Base-by-base conservation (phyloP, 2,329 filamentous ascomycete genomes). In the Trichoderma simmonsii region DNA sequence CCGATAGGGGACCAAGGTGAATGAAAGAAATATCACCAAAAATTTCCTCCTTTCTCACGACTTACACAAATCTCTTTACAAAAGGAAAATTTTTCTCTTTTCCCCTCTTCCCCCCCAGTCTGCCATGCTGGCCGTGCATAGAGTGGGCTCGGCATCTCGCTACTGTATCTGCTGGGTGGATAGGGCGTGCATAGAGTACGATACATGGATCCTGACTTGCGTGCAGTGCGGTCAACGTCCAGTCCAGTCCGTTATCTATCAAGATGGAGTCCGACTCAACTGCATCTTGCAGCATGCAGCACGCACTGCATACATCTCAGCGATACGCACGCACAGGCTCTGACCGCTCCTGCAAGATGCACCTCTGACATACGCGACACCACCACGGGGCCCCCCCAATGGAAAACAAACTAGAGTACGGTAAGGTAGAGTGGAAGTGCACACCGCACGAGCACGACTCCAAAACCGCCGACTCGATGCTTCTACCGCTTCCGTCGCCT, bases 281-380 rank as follows among this genome's bases (percentile, higher is more conserved):
- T 56, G 57, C 67, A 70, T 70, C 67, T 51, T 39, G 69, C 69
- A 71, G 60, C 60, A 43, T 48, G 62, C 62, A 54, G 54, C 54
- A 57, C 54, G 57, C 61, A 48, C 32, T 48, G 62, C 70, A 59
- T 67, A 56, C 62, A 67, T 60, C 51, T 39, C 36, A 21, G 34
- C 63, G 54, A 68, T 30, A 68, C 54, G 65, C 54, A 57, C 51
- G 65, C 54, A 57, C 51, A 30, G 34, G 63, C 64, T 69, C 57
- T 72, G 70, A 72, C 70, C 70, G 70, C 70, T 67, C 65, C 70
- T 72, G 64, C 70, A 72, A 59, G 24, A 65, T 51, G 61, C 65
- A 59, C 70, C 54, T 61, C 56, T 59, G 56, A 61, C 57, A 63
- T 54, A 62, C 67, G 59, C 67, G 67, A 60, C 62, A 43, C 15